A percentile compares a stretch with the other conserved stretches of the same genome.
These are phyloP conservation scores for Pseudogymnoascus sp. DNA, from an alignment of 2,329 filamentous ascomycete genomes.

Conservation along the genomic window DNA sequence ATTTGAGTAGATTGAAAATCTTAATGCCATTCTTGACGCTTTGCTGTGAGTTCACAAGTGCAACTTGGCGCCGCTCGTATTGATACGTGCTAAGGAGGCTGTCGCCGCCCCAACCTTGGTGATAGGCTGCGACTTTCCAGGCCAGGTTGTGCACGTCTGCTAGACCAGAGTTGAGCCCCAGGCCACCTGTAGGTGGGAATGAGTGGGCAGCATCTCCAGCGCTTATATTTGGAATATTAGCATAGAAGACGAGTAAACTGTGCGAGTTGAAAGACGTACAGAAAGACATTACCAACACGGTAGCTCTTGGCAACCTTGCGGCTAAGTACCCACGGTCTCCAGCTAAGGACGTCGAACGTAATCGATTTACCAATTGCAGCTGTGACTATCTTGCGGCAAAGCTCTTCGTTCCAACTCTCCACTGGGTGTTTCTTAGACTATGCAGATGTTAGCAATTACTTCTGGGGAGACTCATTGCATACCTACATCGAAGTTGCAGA, in stretches of 20 bases:
- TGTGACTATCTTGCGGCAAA: slow-evolving; percentile 27
- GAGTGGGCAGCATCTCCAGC: slow-evolving; percentile 18
- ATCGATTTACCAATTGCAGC: slow-evolving; percentile 29
- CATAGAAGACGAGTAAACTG: neutral
- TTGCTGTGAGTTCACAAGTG: slow-evolving; percentile 33
- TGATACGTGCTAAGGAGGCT: slow-evolving; percentile 31
- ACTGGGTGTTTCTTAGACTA: slow-evolving; percentile 30
- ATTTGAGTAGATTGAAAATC: slow-evolving; percentile 35
- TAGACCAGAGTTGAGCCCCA: slow-evolving; percentile 26
- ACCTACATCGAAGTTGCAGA: slow-evolving; percentile 36
- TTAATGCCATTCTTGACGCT: slow-evolving; percentile 37
- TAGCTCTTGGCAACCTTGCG: slow-evolving; percentile 34
- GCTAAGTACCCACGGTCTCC: slow-evolving; percentile 34
- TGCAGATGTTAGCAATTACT: too few species aligned
- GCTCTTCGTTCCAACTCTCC: slow-evolving; percentile 29
- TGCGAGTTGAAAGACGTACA: slow-evolving; percentile 23
- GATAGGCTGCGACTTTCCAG: slow-evolving; percentile 34
- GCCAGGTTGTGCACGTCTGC: slow-evolving; percentile 34
- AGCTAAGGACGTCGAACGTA: slow-evolving; percentile 33
- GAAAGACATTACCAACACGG: slow-evolving; percentile 29
- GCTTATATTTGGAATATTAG: slow-evolving; percentile 7
- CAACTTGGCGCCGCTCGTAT: slow-evolving; percentile 32
- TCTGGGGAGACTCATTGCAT: neutral
- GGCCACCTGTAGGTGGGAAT: slow-evolving; percentile 15
- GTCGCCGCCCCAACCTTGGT: slow-evolving; percentile 25